Percentiles rank a stretch among this genome's conserved stretches.
Evolutionary conservation across 345 rosid genomes (phyloP).

Genomic region (Limnanthes douglasii): DNA sequence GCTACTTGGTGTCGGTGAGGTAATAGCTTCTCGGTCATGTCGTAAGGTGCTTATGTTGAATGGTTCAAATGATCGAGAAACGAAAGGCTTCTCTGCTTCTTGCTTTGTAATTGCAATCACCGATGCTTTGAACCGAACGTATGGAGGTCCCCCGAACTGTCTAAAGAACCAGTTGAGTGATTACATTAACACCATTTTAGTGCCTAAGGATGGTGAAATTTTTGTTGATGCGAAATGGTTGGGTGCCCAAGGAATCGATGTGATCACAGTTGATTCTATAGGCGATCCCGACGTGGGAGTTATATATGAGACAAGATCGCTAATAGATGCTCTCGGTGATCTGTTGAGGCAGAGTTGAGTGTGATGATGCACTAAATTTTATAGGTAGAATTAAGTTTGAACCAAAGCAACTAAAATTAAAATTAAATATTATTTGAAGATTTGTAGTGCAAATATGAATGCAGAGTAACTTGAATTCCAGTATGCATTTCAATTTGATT

Average conservation of each 20-base stretch:
- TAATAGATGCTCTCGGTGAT: too few species aligned
- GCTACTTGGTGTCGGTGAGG: slow-evolving; percentile 82
- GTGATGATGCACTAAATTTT: too few species aligned
- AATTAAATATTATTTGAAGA: too few species aligned
- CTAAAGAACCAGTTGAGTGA: slow-evolving; percentile 50
- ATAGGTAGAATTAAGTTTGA: too few species aligned
- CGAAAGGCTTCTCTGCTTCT: slow-evolving; percentile 63
- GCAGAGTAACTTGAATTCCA: too few species aligned
- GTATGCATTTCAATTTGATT: too few species aligned
- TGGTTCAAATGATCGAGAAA: slow-evolving; percentile 76
- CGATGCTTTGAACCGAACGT: slow-evolving; percentile 60
- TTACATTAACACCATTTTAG: slow-evolving; percentile 67
- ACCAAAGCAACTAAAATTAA: too few species aligned
- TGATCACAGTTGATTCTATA: too few species aligned
- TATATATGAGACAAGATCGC: too few species aligned
- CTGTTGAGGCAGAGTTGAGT: too few species aligned
- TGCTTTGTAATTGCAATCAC: slow-evolving; percentile 68
- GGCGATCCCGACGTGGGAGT: too few species aligned
- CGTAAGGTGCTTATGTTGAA: slow-evolving; percentile 82
- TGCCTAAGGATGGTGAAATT: slow-evolving; percentile 61
- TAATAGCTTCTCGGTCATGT: slow-evolving; percentile 59
- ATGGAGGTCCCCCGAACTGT: slow-evolving; percentile 51
- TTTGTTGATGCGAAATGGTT: slow-evolving; percentile 35
- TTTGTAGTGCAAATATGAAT: too few species aligned
- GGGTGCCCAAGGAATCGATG: slow-evolving; percentile 48